Evolutionary conservation across 768 basidiomycete genomes (phyloP).

Genomic region (Xerocomus spinulosus): DNA sequence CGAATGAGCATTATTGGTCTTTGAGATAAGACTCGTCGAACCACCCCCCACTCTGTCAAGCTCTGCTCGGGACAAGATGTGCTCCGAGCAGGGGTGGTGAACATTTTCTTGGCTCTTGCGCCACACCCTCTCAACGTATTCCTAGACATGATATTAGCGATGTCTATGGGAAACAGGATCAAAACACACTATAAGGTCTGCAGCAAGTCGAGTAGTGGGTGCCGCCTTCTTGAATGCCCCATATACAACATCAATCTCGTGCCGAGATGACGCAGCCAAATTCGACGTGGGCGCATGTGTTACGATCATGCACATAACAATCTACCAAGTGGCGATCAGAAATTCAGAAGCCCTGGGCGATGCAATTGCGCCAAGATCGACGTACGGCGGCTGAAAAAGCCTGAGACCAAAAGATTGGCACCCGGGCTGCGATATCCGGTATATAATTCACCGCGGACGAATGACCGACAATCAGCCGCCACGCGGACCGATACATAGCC

Average conservation of each 20-base stretch:
- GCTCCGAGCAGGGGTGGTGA: slow-evolving; percentile 25
- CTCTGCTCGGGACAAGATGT: slow-evolving; percentile 38
- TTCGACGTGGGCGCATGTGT: slow-evolving; percentile 46
- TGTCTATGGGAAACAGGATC: not conserved
- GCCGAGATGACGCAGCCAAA: slow-evolving; percentile 43
- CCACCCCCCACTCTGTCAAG: slow-evolving; percentile 52
- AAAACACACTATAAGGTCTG: slow-evolving; percentile 39
- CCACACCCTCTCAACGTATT: slow-evolving; percentile 38
- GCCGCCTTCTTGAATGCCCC: slow-evolving; percentile 47
- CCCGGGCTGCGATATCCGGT: slow-evolving; percentile 41
- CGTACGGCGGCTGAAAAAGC: slow-evolving; percentile 61
- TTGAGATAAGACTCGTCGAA: slow-evolving; percentile 43
- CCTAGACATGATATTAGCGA: slow-evolving; percentile 24
- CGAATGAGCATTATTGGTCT: slow-evolving; percentile 2
- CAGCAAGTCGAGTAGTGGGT: slow-evolving; percentile 41
- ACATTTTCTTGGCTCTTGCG: slow-evolving; percentile 42
- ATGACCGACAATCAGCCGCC: slow-evolving; percentile 54
- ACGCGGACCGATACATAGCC: slow-evolving; percentile 68
- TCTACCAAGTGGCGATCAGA: slow-evolving; percentile 42
- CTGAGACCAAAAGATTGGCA: slow-evolving; percentile 61
- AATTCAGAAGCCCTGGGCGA: not conserved
- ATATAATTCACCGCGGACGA: slow-evolving; percentile 38
- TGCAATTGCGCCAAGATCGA: not conserved
- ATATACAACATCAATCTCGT: slow-evolving; percentile 43
- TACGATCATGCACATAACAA: slow-evolving; percentile 54